Evolutionary conservation across 495 filamentous ascomycete species (phyloP), one percentile per base, ranked within the genome.

Genomic region (Rhypophila decipiens): DNA sequence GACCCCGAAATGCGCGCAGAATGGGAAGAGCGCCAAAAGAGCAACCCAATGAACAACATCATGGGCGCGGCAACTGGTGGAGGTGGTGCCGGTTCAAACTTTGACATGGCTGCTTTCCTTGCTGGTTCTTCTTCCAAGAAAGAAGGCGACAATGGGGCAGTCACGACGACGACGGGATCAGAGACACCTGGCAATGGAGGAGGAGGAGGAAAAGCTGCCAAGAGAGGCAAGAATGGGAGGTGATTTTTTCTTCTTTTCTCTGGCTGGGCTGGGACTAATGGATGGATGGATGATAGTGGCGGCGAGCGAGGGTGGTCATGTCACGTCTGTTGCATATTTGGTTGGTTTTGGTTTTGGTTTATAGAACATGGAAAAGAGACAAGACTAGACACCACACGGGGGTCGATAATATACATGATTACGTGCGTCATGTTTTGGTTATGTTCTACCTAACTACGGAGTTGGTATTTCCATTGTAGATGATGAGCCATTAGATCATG

Each of bases 1-100:
- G 93, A 97, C 60, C 88, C 88, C 15, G 93, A 98, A 66, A 86
- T 87, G 71, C 80, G 82, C 47, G 86, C 84, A 54, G 94, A 98
- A 68, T 94, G 91, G 63, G 88, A 96, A 61, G 84, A 89, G 61
- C 83, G 88, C 47, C 88, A 90, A 54, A 89, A 88, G 62, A 77
- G 82, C 40, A 80, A 80, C 50, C 78, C 84, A 4, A 71, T 90
- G 51, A 73, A 74, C 47, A 58, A 57, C 22, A 47, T 76, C 7
- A 68, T 77, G 61, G 62, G 64, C 22, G 73, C 72, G 11, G 63
- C 73, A 12, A 63, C 67, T 7, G 65, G 59, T 19, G 59, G 61
- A 37, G 41, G 50, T 3, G 59, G 54, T 24, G 61, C 61, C 4
- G 56, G 60, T 27, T 78, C 72, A 44, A 83, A 84, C 55, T 96